These are phyloP conservation scores for Beta macrorhiza DNA, from an alignment of 179 eudicot species.

Conservation along the genomic window DNA sequence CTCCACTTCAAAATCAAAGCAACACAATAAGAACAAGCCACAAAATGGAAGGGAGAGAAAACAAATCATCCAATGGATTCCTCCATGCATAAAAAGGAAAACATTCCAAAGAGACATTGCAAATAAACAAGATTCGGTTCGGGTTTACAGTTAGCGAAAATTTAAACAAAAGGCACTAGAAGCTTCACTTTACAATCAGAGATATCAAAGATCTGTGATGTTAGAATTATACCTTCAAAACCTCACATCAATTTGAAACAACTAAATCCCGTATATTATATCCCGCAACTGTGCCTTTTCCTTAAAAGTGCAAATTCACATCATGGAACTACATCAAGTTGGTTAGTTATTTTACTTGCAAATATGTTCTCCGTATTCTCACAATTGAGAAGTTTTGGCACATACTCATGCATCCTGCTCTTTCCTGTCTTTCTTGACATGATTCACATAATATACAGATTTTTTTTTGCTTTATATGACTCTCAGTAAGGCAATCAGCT, in stretches of 20 bases:
- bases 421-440: background rate
- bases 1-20: slow-evolving; percentile 11
- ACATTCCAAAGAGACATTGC: background rate
- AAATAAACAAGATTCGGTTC: background rate
- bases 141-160: background rate
- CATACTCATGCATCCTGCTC: background rate
- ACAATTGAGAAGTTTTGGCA: background rate
- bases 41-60: background rate
- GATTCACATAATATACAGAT: background rate
- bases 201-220: too few relatives aligned
- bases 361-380: background rate
- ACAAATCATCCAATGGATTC: background rate
- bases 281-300: background rate
- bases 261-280: background rate
- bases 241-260: background rate
- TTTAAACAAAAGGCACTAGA: background rate
- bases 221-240: too few relatives aligned
- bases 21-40: slow-evolving; percentile 3
- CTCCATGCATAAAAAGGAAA: background rate
- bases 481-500: background rate
- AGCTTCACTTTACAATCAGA: background rate
- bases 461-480: background rate
- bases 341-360: background rate
- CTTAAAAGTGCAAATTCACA: background rate
- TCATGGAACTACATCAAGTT: background rate